Base-by-base conservation (phyloP, 1,284 basidiomycete genomes). In the Porphyrellus sp. region DNA sequence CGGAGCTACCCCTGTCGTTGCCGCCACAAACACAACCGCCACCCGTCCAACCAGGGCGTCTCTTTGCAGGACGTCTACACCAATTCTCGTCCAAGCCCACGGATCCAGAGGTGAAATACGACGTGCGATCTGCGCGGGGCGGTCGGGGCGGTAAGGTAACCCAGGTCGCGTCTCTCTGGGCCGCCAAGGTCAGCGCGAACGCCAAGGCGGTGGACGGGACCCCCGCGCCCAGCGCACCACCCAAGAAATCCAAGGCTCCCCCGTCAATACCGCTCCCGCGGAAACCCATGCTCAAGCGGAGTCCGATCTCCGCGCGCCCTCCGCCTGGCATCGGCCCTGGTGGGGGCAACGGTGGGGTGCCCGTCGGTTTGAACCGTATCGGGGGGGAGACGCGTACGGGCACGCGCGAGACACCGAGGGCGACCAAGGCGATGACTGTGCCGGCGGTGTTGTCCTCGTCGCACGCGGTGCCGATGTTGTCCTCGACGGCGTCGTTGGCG, bases 141-240 rank as follows among this genome's bases (percentile, higher is more conserved):
- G 90, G 90, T 2, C 73, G 78, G 46, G 89, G 89, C 1, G 90
- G 89, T 11, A 78, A 80, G 47, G 90, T 92, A 15, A 76, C 87
- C 2, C 77, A 86, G 6, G 86, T 89, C 2, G 81, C 86, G 1
- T 78, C 84, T 5, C 72, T 92, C 23, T 92, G 89, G 88, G 80
- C 85, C 3, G 71, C 79, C 27, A 77, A 75, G 69, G 65, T 33
- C 27, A 57, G 43, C 40, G 61, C 37, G 15, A 46, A 34, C 4
- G n/a, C 24, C 18, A 54, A 37, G 0, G 21, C 16, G 37, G 25
- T 16, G 1, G 53, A 18, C 11, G 35, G 35, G 2, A 13, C 21
- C 0, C 31, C 46, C 2, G 27, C 27, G 12, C 27, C 57, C 8
- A 18, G 23, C 3, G 18, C 39, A 6, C 23, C 2, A n/a, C 44